Evolutionary conservation across 116 monocot species (phyloP).

Genomic region (Cymodocea nodosa): DNA sequence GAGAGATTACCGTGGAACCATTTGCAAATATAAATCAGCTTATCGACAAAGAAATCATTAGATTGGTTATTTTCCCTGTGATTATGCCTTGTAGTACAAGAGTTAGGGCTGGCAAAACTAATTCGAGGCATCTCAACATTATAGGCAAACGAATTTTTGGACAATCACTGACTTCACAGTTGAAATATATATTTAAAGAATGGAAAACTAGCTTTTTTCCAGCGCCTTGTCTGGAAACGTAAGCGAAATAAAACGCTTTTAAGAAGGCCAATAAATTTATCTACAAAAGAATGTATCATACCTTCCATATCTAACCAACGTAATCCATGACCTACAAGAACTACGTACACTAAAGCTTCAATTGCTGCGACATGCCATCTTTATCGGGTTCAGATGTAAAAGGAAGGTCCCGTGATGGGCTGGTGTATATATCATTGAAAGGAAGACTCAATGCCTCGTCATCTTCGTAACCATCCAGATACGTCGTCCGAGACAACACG

Average conservation of each 20-base stretch:
- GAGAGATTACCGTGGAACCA: no score
- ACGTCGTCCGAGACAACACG: slow-evolving; percentile 37
- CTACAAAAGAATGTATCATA: slow-evolving; percentile 1
- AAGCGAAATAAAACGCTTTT: background rate
- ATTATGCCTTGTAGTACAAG: no score
- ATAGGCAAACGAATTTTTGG: no score
- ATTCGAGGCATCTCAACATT: no score
- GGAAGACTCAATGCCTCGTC: slow-evolving; percentile 42
- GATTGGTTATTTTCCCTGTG: no score
- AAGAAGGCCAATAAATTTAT: background rate
- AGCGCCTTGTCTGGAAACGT: no score
- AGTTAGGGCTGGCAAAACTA: no score
- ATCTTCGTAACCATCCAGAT: slow-evolving; percentile 35
- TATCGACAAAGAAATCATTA: no score
- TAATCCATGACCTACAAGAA: background rate
- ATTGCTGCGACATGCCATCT: background rate
- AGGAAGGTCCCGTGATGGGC: slow-evolving; percentile 28
- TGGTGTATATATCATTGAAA: slow-evolving; percentile 33
- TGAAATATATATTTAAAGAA: no score
- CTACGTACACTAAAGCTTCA: background rate
- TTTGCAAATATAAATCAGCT: no score
- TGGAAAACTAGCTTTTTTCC: no score
- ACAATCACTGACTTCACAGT: no score
- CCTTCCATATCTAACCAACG: background rate
- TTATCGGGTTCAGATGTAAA: slow-evolving; percentile 32